A percentile compares a stretch with the other conserved stretches of the same genome.
Evolutionary conservation across 169 alveolate species (phyloP).

Genomic region (Cryptosporidium sp.): DNA sequence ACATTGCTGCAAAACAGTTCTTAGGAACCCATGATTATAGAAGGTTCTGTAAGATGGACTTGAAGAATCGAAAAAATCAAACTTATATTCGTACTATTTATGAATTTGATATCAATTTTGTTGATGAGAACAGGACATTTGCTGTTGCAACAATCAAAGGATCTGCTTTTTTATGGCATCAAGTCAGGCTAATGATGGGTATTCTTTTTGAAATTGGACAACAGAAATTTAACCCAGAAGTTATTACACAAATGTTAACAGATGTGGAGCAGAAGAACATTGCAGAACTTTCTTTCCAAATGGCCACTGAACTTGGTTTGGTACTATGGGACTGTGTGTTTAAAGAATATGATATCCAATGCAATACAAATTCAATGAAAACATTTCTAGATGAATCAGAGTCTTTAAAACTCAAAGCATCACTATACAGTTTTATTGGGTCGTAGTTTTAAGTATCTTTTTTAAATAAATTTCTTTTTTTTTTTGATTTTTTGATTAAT

Average conservation of each 20-base stretch:
- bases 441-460: not conserved
- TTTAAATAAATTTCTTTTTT: not conserved
- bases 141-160: conserved; percentile 83
- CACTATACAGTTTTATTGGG: conserved; percentile 56
- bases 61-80: conserved; percentile 76
- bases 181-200: conserved; percentile 87
- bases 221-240: conserved; percentile 80
- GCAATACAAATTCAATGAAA: not conserved
- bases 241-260: conserved; percentile 81
- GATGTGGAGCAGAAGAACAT: conserved; percentile 71
- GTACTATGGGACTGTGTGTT: conserved; percentile 86
- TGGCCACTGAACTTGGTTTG: conserved; percentile 85
- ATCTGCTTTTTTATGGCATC: conserved; percentile 88
- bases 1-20: conserved; percentile 81
- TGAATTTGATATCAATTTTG: conserved; percentile 21
- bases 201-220: conserved; percentile 85
- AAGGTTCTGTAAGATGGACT: conserved; percentile 89
- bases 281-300: conserved; percentile 81
- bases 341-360: conserved; percentile 75
- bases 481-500: not conserved
- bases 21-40: conserved; percentile 90
- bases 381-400: conserved; percentile 37
- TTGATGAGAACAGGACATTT: not conserved
- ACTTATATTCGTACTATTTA: conserved; percentile 65
- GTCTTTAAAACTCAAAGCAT: conserved; percentile 15